These are phyloP conservation scores for Austroboletus festivus DNA, from an alignment of 768 basidiomycete species.

Conservation along the genomic window DNA sequence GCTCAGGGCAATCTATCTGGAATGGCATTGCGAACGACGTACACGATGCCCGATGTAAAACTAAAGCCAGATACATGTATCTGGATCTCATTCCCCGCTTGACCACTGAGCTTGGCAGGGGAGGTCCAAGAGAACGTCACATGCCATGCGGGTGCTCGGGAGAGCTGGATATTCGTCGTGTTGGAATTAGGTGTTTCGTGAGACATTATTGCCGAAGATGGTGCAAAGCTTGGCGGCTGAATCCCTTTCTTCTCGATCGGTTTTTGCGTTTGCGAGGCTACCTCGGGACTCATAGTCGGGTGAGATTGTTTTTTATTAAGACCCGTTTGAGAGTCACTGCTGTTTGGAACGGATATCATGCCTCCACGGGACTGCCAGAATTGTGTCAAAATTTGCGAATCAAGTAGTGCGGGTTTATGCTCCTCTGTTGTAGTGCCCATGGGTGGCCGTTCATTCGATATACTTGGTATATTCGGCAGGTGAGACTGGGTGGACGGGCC, in stretches of 20 bases:
- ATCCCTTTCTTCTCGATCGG: slow-evolving; percentile 44
- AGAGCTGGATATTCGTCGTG: slow-evolving; percentile 3
- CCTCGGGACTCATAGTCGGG: slow-evolving; percentile 5
- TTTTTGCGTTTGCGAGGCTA: slow-evolving; percentile 47
- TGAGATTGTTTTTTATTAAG: slow-evolving; percentile 11
- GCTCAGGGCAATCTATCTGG: slow-evolving; percentile 1
- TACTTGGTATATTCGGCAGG: slow-evolving; percentile 1
- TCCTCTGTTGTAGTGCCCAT: slow-evolving; percentile 14
- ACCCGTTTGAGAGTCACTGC: slow-evolving; percentile 14
- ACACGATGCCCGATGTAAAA: slow-evolving; percentile 33
- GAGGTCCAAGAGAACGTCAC: slow-evolving; percentile 45
- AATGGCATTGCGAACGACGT: slow-evolving; percentile 20
- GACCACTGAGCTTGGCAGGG: slow-evolving; percentile 30
- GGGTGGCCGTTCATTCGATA: slow-evolving; percentile 7
- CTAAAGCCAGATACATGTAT: slow-evolving; percentile 33
- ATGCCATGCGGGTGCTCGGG: slow-evolving; percentile 38
- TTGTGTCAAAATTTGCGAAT: slow-evolving; percentile 25
- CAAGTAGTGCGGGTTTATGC: slow-evolving; percentile 15
- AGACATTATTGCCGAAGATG: slow-evolving; percentile 12
- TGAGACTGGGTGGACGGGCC: slow-evolving; percentile 13
- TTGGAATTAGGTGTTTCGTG: slow-evolving; percentile 8
- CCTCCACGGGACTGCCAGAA: slow-evolving; percentile 30
- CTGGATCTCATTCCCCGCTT: slow-evolving; percentile 39
- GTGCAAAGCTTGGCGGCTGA: slow-evolving; percentile 19
- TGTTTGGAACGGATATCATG: slow-evolving; percentile 1